Base-by-base conservation (phyloP, 2,329 filamentous ascomycete genomes). In the Huntiella savannae region DNA sequence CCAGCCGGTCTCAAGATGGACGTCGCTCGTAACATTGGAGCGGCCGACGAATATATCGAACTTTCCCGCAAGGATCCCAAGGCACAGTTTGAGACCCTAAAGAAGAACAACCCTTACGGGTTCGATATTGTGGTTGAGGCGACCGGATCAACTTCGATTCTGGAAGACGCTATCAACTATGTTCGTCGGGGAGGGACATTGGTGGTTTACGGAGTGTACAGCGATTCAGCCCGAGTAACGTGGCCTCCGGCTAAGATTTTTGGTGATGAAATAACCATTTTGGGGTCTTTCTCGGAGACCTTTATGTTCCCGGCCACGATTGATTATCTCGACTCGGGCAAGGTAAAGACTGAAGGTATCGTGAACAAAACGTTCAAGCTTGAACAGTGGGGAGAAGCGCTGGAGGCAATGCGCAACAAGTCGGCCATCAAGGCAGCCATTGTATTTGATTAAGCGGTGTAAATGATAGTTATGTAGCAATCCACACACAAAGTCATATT, bases 201-300 rank as follows among this genome's bases (percentile, higher is more conserved):
- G 32, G 74, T 82, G 38, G 76, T 80, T 50, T 83, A 82, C 53
- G 79, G 76, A 42, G 79, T 84, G 19, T 84, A 83, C 58, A 64
- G 71, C 52, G 71, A 66, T 52, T 61, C 69, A 22, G 77, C 72
- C 47, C 69, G 70, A 42, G 77, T 84, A 28, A 67, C 70, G 3
- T 82, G 78, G 76, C 66, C 75, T 4, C 79, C 79, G n/a, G 68
- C 70, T 58, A 79, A 79, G 64, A 83, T 85, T 55, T 82, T 74
- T 57, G 67, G 69, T 55, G 62, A 65, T 50, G 79, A 83, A 59
- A 79, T 84, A 54, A 82, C 77, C 53, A 80, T 84, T 53, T 63
- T 83, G 46, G 78, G 79, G 19, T 79, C 73, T 45, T 84, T 83
- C 63, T 81, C 75, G 41, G 78, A 82, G 60, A 79, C 76, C 17